Evolutionary conservation across 768 basidiomycete genomes (phyloP).

Genomic region (Leucocoprinus sp.): DNA sequence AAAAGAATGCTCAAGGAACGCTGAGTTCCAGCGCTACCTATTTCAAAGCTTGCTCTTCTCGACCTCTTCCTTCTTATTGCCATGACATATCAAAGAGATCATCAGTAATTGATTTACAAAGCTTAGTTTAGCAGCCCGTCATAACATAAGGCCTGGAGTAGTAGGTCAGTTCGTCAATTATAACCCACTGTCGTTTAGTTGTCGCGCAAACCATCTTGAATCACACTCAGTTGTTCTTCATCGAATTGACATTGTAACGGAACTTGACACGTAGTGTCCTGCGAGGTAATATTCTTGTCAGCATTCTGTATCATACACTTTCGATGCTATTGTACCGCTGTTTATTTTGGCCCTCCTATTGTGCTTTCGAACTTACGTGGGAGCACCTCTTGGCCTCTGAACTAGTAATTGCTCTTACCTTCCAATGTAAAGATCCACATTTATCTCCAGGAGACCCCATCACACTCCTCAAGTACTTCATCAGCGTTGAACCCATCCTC

Average conservation of each 20-base stretch:
- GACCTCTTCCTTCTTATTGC: too few relatives aligned
- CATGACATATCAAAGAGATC: too few relatives aligned
- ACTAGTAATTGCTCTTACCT: constrained; percentile 19
- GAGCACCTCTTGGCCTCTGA: constrained; percentile 25
- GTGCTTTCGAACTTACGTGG: constrained; percentile 26
- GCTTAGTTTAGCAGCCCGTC: too few relatives aligned
- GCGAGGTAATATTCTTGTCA: constrained; percentile 2
- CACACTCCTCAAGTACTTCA: constrained; percentile 29
- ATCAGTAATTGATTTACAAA: too few relatives aligned
- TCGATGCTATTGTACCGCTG: constrained; percentile 22
- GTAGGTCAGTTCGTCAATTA: too few relatives aligned
- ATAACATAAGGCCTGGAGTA: too few relatives aligned
- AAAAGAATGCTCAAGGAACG: constrained; percentile 36
- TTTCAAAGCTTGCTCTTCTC: too few relatives aligned
- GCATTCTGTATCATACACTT: neutral
- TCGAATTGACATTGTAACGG: too few relatives aligned
- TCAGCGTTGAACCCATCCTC: constrained; percentile 26
- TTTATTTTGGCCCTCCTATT: constrained; percentile 29
- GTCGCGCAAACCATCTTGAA: too few relatives aligned
- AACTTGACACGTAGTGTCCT: constrained; percentile 9
- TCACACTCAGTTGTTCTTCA: too few relatives aligned
- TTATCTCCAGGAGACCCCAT: constrained; percentile 23
- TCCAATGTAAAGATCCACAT: constrained; percentile 29
- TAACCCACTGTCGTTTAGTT: too few relatives aligned
- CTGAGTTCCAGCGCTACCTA: too few relatives aligned